Percentiles rank a stretch among this genome's conserved stretches.
These are phyloP conservation scores for Arthroderma sp. DNA, from an alignment of 2,329 filamentous ascomycete genomes.

Conservation along the genomic window DNA sequence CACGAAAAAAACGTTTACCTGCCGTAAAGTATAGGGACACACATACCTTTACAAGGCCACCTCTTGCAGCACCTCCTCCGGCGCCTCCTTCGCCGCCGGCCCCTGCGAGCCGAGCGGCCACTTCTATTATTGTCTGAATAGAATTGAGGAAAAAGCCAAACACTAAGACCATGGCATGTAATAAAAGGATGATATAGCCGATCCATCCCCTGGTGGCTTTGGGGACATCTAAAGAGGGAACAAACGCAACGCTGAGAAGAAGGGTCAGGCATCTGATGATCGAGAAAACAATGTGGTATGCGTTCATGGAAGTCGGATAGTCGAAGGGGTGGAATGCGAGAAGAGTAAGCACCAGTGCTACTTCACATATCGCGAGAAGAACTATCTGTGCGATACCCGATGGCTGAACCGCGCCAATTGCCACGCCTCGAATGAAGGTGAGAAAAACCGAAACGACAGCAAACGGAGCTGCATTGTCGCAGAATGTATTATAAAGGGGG, in stretches of 20 bases:
- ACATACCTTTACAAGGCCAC: slow-evolving; percentile 63
- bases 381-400: slow-evolving; percentile 90
- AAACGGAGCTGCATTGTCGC: slow-evolving; percentile 81
- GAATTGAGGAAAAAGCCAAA: slow-evolving; percentile 92
- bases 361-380: slow-evolving; percentile 83
- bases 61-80: slow-evolving; percentile 54
- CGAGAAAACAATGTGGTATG: slow-evolving; percentile 80
- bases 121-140: slow-evolving; percentile 78
- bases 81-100: slow-evolving; percentile 55
- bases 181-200: slow-evolving; percentile 75
- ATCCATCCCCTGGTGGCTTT: slow-evolving; percentile 85
- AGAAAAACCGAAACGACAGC: slow-evolving; percentile 75
- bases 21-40: not conserved
- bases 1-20: not conserved
- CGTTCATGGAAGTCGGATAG: slow-evolving; percentile 89
- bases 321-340: slow-evolving; percentile 86
- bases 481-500: slow-evolving; percentile 93
- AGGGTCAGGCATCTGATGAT: slow-evolving; percentile 61
- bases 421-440: slow-evolving; percentile 73
- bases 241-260: slow-evolving; percentile 68
- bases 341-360: slow-evolving; percentile 74
- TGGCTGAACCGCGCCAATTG: slow-evolving; percentile 82
- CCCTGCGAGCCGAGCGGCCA: slow-evolving; percentile 67
- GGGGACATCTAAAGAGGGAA: slow-evolving; percentile 64
- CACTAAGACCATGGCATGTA: slow-evolving; percentile 72